Percentiles rank a stretch among this genome's conserved stretches.
Evolutionary conservation across 2,329 filamentous ascomycete species (phyloP).

Genomic region (Fusarium sacchari): DNA sequence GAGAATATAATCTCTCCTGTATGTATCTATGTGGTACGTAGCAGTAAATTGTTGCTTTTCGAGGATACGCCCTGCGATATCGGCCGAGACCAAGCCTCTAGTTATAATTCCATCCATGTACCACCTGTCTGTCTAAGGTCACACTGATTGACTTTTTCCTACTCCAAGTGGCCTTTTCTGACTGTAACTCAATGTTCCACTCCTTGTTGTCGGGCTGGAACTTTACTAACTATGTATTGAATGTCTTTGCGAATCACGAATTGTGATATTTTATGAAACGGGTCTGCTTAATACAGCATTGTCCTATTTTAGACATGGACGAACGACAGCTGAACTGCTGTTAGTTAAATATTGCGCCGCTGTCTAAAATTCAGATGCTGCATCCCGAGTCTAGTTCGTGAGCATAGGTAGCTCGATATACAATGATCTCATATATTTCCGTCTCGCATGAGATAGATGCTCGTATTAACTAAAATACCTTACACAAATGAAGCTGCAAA

Average conservation of each 20-base stretch:
- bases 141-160: background rate
- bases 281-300: background rate
- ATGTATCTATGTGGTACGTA: background rate
- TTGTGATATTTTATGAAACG: background rate
- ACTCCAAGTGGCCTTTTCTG: background rate
- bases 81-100: background rate
- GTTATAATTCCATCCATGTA: background rate
- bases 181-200: background rate
- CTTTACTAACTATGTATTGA: background rate
- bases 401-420: background rate
- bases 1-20: background rate
- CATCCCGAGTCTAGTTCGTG: background rate
- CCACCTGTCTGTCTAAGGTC: background rate
- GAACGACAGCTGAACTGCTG: background rate
- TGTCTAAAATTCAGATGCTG: background rate
- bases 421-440: background rate
- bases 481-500: background rate
- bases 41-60: background rate
- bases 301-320: background rate
- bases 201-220: background rate
- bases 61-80: constrained; percentile 13
- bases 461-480: background rate
- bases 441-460: background rate
- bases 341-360: background rate
- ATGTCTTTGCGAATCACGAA: background rate